Percentiles rank a stretch among this genome's conserved stretches.
phyloP scores from a whole-genome alignment of 441 rosid genomes.

The Dalechampia spathulata region DNA sequence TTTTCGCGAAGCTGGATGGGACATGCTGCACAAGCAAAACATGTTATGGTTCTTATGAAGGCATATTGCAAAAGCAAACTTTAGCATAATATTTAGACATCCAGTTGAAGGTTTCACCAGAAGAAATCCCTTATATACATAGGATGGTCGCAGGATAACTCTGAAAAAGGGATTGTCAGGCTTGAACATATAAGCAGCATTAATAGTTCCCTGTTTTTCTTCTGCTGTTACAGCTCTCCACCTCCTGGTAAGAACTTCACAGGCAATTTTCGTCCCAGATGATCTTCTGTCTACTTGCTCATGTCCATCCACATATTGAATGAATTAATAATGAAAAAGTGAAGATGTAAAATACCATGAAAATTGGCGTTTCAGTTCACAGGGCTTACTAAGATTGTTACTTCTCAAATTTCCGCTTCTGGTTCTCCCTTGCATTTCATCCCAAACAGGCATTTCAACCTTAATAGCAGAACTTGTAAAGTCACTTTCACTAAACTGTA shows the following conservation, averaged over 20 bases:
- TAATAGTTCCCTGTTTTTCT: slow-evolving; percentile 20
- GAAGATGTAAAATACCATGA: not conserved
- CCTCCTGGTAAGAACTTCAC: slow-evolving; percentile 13
- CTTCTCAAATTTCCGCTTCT: slow-evolving; percentile 16
- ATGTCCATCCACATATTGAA: slow-evolving; percentile 8
- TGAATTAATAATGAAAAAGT: slow-evolving; percentile 2
- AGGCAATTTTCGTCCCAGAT: not conserved
- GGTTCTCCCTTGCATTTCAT: slow-evolving; percentile 7
- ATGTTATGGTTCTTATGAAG: not conserved
- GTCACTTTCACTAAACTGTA: slow-evolving; percentile 11
- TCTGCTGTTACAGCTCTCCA: slow-evolving; percentile 23
- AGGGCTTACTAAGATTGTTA: slow-evolving; percentile 23
- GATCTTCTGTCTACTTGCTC: slow-evolving; percentile 12
- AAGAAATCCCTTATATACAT: slow-evolving; percentile 21
- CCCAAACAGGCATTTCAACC: slow-evolving; percentile 6
- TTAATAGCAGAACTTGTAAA: slow-evolving; percentile 3
- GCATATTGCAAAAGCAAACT: not conserved
- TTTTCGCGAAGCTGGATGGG: slow-evolving; percentile 27
- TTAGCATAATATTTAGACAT: not conserved
- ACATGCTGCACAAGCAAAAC: slow-evolving; percentile 29
- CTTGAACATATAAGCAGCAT: slow-evolving; percentile 27
- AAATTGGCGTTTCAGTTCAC: not conserved
- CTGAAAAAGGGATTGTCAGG: slow-evolving; percentile 30
- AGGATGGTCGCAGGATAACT: slow-evolving; percentile 31
- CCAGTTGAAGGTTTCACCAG: slow-evolving; percentile 26